Evolutionary conservation across 179 eudicot species (phyloP), one percentile per base, ranked within the genome.

Genomic region (Carnegiea gigantea): DNA sequence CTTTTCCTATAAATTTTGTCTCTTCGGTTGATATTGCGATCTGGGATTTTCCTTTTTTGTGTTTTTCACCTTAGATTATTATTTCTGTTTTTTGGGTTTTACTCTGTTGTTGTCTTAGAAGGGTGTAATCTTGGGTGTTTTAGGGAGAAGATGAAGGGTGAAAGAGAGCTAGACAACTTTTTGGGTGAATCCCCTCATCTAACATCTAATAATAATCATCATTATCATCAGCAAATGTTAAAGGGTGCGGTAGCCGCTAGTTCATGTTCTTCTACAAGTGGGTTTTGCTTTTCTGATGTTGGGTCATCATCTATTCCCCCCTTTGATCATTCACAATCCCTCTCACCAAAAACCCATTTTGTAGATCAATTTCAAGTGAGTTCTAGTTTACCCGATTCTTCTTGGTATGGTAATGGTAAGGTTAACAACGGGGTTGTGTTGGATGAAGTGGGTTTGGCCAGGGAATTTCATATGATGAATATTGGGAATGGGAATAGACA

Each of bases 371-470:
- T 26, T 43, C 73, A 24, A 43, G 62, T 48, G 82, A 80, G 78
- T 65, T 77, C 85, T 40, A 74, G 21, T 73, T 38, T 73, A 9
- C 68, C 80, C 1, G 83, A 82, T 79, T 77, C 59, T 79, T 77
- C 59, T 26, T 79, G 70, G 75, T 84, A 79, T 77, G 53, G 68
- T 62, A 62, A 79, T 77, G 53, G 70, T 15, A 77, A 83, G 81
- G 83, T 38, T 77, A 81, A 82, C 59, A 84, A 73, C 49, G 89
- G 78, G 75, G 49, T 77, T 57, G n/a, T 71, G 53, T 12, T 82
- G 43, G 92, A 86, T 86, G 89, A 90, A 18, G 33, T 62, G 76
- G 87, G 84, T 84, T 82, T 89, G 77, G 73, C 87, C 24, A 86
- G 86, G 21, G 86, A 85, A 30, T 83, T 92, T 40, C 77, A 65